Conservation (phyloP, 345 rosid genomes). For the Salix dunnii region DNA sequence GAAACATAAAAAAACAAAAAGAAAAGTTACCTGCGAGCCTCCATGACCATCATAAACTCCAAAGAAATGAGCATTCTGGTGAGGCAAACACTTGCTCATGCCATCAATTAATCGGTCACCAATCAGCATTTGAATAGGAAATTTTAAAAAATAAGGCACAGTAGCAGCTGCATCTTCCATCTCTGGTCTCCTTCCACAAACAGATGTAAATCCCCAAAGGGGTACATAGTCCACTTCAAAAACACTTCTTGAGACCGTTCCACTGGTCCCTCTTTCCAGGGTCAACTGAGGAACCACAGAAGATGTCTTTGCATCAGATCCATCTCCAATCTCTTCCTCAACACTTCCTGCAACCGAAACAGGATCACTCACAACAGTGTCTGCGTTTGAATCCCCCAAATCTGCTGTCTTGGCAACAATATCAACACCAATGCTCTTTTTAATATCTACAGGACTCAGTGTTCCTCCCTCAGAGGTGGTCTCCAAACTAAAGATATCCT, state of each 20-base stretch:
- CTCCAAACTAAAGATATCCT: constrained; percentile 51
- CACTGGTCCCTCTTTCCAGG: constrained; percentile 40
- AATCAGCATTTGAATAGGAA: constrained; percentile 78
- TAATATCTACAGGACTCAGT: constrained; percentile 30
- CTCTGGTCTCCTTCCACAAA: constrained; percentile 90
- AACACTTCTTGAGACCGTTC: constrained; percentile 55
- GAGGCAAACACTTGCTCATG: constrained; percentile 42
- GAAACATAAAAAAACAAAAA: background rate
- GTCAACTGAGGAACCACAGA: constrained; percentile 44
- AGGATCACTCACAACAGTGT: constrained; percentile 29
- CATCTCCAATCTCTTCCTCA: constrained; percentile 38
- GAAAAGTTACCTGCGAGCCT: constrained; percentile 65
- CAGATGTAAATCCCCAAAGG: constrained; percentile 78
- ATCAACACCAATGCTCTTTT: constrained; percentile 38
- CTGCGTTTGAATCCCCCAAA: constrained; percentile 34
- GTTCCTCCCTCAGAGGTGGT: constrained; percentile 40
- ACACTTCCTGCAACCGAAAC: constrained; percentile 33
- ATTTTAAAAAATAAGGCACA: constrained; percentile 55
- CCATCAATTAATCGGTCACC: constrained; percentile 55
- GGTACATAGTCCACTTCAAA: constrained; percentile 85
- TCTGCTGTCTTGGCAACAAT: constrained; percentile 35
- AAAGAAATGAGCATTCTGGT: constrained; percentile 77
- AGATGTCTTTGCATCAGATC: constrained; percentile 32
- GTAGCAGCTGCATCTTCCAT: constrained; percentile 90
- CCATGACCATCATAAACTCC: constrained; percentile 99